Evolutionary conservation across 495 filamentous ascomycete genomes (phyloP).

Genomic region (Glonium stellatum): DNA sequence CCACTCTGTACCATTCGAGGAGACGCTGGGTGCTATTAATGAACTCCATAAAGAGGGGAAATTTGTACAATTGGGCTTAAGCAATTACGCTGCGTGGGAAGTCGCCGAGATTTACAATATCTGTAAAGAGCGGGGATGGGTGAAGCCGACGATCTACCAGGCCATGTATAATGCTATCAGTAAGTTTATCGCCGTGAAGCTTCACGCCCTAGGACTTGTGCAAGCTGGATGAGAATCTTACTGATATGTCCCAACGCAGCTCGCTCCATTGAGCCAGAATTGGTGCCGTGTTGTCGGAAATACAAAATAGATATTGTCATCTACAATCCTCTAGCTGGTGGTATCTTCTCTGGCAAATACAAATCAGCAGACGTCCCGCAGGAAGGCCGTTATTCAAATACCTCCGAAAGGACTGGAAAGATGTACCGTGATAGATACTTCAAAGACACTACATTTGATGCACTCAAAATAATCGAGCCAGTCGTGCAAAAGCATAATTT

Average conservation of each 20-base stretch:
- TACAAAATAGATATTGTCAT: constrained; percentile 83
- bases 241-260: constrained; percentile 18
- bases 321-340: constrained; percentile 87
- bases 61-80: constrained; percentile 73
- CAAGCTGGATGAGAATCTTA: not conserved
- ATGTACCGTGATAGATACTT: constrained; percentile 78
- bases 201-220: not conserved
- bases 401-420: constrained; percentile 41
- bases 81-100: constrained; percentile 83
- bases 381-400: constrained; percentile 64
- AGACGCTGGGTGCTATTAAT: constrained; percentile 71
- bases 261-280: constrained; percentile 71
- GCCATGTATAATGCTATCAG: constrained; percentile 61
- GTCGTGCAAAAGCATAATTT: constrained; percentile 68
- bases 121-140: constrained; percentile 73
- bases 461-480: constrained; percentile 64
- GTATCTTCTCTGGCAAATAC: constrained; percentile 80
- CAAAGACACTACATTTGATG: constrained; percentile 68
- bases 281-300: constrained; percentile 70
- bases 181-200: constrained; percentile 3
- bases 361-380: constrained; percentile 51
- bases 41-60: constrained; percentile 81
- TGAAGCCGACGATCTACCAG: constrained; percentile 62
- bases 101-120: constrained; percentile 81
- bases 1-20: constrained; percentile 55